Evolutionary conservation across 2,329 filamentous ascomycete genomes (phyloP), one percentile per base, ranked within the genome.

Genomic region (Penicillium psychrosexuale): DNA sequence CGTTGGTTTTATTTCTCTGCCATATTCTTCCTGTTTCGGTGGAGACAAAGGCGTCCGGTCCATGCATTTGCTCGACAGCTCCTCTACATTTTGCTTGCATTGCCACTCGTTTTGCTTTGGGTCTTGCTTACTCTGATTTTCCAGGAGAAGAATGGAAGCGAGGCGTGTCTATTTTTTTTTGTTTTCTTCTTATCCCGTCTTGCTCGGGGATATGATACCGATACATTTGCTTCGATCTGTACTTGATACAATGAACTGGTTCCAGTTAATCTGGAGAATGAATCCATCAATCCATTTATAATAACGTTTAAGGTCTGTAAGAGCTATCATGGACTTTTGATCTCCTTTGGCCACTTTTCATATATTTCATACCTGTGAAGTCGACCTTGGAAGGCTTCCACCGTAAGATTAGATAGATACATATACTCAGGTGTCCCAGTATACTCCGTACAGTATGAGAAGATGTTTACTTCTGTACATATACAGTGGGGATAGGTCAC

Each of bases 171-270:
- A 40, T 51, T 46, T 51, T 60, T 45, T 55, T 53, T 47, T 38
- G 19, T 56, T 42, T 51, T 61, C 39, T 36, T 50, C 58, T 51
- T 53, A 53, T 42, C 55, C 47, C 44, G 50, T 53, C 50, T 60
- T 61, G 52, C 57, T 57, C 58, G 47, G 50, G 53, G 50, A 24
- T 53, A 43, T 59, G 54, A 62, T 57, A 59, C 42, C 51, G 56
- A 58, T 62, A 51, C 55, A 58, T 53, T 64, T 60, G 61, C 59
- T 62, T 60, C 45, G 33, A 59, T 57, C 15, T 59, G 57, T 58
- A 61, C 47, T 56, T 58, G 34, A 61, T 59, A 60, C 52, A 59
- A 57, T 61, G 55, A 31, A 60, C 44, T 47, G 27, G 40, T 50
- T 51, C 34, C 45, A 50, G 34, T 13, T 11, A 11, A 12, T 13